Evolutionary conservation across 768 basidiomycete species (phyloP).

Genomic region (Gyrodon lividus): DNA sequence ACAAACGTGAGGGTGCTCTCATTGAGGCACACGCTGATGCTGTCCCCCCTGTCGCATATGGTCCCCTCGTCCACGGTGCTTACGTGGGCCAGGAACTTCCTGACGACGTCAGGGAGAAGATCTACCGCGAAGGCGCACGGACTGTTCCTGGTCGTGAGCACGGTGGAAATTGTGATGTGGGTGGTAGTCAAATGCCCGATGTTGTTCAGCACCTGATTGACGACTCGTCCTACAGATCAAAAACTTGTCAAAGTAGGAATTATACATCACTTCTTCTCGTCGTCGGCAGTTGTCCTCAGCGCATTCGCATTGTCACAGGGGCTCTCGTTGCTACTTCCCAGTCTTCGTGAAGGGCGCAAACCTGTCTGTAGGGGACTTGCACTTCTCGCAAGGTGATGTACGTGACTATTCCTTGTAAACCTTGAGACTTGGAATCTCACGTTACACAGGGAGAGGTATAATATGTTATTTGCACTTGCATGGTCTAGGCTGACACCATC

Average conservation of each 20-base stretch:
- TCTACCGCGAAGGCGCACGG: conserved; percentile 65
- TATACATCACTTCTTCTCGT: not conserved
- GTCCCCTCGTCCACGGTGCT: conserved; percentile 56
- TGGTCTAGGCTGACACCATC: not conserved
- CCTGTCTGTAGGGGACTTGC: conserved; percentile 74
- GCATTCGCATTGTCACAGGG: conserved; percentile 32
- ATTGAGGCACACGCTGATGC: conserved; percentile 51
- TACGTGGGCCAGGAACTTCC: conserved; percentile 69
- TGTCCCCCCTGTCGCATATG: conserved; percentile 65
- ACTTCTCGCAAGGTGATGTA: conserved; percentile 79
- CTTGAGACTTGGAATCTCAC: conserved; percentile 6
- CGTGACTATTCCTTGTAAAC: conserved; percentile 8
- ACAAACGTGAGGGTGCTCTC: conserved; percentile 63
- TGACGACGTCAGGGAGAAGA: conserved; percentile 46
- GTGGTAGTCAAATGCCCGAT: not conserved
- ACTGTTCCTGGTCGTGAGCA: conserved; percentile 79
- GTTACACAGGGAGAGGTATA: conserved; percentile 53
- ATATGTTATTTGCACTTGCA: not conserved
- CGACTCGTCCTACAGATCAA: conserved; percentile 52
- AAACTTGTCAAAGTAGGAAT: conserved; percentile 57
- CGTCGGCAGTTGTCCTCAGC: not conserved
- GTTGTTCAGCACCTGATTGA: not conserved
- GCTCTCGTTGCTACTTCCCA: conserved; percentile 73
- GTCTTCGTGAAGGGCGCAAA: conserved; percentile 77
- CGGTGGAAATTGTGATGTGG: conserved; percentile 75